Evolutionary conservation across 2,329 filamentous ascomycete genomes (phyloP).

Genomic region (Epichloe coenophiala): DNA sequence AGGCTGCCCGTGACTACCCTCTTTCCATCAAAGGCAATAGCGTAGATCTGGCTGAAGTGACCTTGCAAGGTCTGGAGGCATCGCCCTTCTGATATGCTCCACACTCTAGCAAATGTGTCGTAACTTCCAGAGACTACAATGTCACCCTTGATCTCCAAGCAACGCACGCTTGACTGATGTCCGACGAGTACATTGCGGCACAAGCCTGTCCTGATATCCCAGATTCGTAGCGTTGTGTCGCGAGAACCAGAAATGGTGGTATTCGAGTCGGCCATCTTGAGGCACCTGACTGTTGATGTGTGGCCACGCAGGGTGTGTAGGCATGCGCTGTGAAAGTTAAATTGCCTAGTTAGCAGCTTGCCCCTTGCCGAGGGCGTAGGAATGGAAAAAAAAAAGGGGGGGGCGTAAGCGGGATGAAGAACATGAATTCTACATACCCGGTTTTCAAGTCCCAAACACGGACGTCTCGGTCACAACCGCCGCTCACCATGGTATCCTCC

Average conservation of each 20-base stretch:
- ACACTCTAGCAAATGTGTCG: conserved; percentile 91
- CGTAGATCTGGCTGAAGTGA: conserved; percentile 98
- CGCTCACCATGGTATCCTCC: conserved; percentile 89
- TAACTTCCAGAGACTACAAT: conserved; percentile 97
- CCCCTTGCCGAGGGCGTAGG: neutral
- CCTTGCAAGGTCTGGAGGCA: conserved; percentile 83
- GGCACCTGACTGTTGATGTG: conserved; percentile 88
- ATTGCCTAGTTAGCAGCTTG: neutral
- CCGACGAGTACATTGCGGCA: conserved; percentile 88
- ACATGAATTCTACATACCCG: conserved; percentile 44
- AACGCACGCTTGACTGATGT: conserved; percentile 89
- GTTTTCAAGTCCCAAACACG: conserved; percentile 93
- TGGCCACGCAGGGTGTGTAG: conserved; percentile 81
- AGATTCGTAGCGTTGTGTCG: conserved; percentile 87
- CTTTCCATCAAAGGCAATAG: conserved; percentile 90
- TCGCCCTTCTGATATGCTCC: conserved; percentile 92
- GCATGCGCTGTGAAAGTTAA: conserved; percentile 39
- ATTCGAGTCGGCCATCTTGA: conserved; percentile 92
- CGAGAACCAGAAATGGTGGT: conserved; percentile 94
- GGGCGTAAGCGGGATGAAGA: too few relatives aligned
- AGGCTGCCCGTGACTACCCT: conserved; percentile 90
- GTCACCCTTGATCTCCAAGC: conserved; percentile 90
- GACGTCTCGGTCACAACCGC: conserved; percentile 92
- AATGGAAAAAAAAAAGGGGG: too few relatives aligned
- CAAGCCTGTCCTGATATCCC: conserved; percentile 79